Evolutionary conservation across 768 basidiomycete species (phyloP).

Genomic region (Termitomyces eurrhizus): DNA sequence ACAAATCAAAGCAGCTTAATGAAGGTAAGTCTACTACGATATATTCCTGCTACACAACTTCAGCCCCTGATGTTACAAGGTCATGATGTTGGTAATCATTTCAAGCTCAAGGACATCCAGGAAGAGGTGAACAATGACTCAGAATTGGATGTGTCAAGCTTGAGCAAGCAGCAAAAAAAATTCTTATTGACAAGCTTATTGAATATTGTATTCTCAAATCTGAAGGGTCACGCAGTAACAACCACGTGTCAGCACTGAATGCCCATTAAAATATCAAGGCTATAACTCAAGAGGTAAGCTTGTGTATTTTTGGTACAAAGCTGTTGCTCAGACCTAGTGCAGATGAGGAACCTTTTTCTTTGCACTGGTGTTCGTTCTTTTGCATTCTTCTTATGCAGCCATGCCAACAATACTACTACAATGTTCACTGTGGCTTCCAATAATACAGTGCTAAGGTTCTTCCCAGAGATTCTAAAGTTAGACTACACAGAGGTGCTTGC

Average conservation of each 20-base stretch:
- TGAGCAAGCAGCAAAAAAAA: neutral
- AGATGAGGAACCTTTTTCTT: no score
- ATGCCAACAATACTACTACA: no score
- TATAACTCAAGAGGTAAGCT: neutral
- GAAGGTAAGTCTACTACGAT: neutral
- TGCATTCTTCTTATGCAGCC: no score
- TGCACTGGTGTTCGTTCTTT: no score
- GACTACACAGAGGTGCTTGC: no score
- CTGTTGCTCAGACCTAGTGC: no score
- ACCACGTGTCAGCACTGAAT: neutral
- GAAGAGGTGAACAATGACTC: neutral
- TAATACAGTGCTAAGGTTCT: no score
- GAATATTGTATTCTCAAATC: neutral
- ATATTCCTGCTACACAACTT: neutral
- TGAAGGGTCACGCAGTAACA: neutral
- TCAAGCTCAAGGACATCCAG: neutral
- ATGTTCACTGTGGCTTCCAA: no score
- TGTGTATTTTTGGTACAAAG: neutral
- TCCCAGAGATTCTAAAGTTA: no score
- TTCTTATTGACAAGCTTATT: neutral
- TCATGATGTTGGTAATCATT: neutral
- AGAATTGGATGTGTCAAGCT: neutral
- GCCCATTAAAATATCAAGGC: neutral
- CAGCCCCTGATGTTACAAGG: neutral
- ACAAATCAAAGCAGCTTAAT: neutral